Conservation (phyloP, 2,329 filamentous ascomycete species). For the Aspergillus novoparasiticus region DNA sequence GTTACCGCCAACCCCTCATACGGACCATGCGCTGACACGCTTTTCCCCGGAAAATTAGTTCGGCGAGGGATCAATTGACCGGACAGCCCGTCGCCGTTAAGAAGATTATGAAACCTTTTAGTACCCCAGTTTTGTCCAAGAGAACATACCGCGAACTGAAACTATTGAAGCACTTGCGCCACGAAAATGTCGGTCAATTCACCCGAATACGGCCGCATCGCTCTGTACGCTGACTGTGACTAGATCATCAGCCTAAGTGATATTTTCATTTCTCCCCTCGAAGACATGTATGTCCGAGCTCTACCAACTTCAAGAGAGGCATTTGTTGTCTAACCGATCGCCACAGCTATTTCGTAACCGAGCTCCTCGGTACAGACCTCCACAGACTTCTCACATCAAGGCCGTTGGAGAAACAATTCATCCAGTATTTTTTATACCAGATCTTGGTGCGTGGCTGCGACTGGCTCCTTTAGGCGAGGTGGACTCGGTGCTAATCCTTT, state of each 20-base stretch:
- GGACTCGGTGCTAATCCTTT: slow-evolving; percentile 22
- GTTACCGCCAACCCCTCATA: slow-evolving; percentile 2
- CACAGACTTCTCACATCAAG: slow-evolving; percentile 93
- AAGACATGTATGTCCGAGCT: slow-evolving; percentile 75
- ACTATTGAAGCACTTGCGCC: slow-evolving; percentile 91
- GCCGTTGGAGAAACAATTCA: slow-evolving; percentile 98
- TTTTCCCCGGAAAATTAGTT: slow-evolving; percentile 58
- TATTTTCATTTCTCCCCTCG: slow-evolving; percentile 98
- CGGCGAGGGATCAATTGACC: slow-evolving; percentile 96
- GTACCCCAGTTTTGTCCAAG: slow-evolving; percentile 97
- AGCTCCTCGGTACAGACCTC: slow-evolving; percentile 93
- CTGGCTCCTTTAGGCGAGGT: neutral
- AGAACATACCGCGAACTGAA: slow-evolving; percentile 97
- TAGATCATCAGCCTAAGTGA: slow-evolving; percentile 97
- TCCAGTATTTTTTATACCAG: slow-evolving; percentile 99
- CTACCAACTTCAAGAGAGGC: neutral
- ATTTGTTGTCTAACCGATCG: slow-evolving; percentile 13
- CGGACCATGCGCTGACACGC: slow-evolving; percentile 16
- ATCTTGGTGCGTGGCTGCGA: slow-evolving; percentile 72
- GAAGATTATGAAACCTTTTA: slow-evolving; percentile 99
- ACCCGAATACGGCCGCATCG: neutral
- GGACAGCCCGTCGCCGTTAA: slow-evolving; percentile 96
- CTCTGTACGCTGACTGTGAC: slow-evolving; percentile 22
- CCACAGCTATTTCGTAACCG: slow-evolving; percentile 91
- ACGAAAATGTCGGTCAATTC: slow-evolving; percentile 77